Evolutionary conservation across 192 early-diverging fungal genomes (phyloP).

Genomic region (Entomortierella chlamydospora): DNA sequence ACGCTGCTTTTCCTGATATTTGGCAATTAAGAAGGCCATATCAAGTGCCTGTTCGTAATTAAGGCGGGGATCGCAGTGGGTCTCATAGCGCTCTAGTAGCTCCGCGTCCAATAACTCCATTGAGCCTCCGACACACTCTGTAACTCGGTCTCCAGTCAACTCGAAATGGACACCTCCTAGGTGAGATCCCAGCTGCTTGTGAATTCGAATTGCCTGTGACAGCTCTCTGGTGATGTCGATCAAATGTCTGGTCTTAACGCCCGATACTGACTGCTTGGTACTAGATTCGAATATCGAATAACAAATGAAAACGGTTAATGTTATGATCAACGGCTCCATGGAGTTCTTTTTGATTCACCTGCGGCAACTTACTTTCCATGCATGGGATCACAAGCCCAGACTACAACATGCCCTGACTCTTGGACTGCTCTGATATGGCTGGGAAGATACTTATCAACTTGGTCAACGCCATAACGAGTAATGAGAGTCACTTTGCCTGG

Average conservation of each 20-base stretch:
- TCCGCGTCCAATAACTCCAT: constrained; percentile 90
- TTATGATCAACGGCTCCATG: not conserved
- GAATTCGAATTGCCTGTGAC: constrained; percentile 84
- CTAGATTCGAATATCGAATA: constrained; percentile 10
- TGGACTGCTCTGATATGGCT: constrained; percentile 93
- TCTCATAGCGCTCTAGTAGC: constrained; percentile 91
- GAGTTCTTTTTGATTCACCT: not conserved
- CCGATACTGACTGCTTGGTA: constrained; percentile 83
- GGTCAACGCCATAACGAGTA: constrained; percentile 90
- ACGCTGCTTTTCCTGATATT: constrained; percentile 77
- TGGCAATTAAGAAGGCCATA: constrained; percentile 96
- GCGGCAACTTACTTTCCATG: constrained; percentile 84
- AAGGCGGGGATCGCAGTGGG: constrained; percentile 94
- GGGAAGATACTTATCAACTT: constrained; percentile 87
- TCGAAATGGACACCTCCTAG: constrained; percentile 97
- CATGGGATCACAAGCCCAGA: constrained; percentile 99
- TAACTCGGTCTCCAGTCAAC: constrained; percentile 96
- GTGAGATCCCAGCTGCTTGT: constrained; percentile 75
- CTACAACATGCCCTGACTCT: constrained; percentile 84
- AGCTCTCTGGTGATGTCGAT: constrained; percentile 91
- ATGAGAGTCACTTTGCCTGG: constrained; percentile 95
- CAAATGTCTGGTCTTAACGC: constrained; percentile 93
- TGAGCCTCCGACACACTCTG: constrained; percentile 98
- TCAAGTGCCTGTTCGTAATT: constrained; percentile 99
- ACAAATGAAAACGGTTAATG: not conserved